Conservation (phyloP, 2,329 filamentous ascomycete species). For the Tympanopsis confertula region DNA sequence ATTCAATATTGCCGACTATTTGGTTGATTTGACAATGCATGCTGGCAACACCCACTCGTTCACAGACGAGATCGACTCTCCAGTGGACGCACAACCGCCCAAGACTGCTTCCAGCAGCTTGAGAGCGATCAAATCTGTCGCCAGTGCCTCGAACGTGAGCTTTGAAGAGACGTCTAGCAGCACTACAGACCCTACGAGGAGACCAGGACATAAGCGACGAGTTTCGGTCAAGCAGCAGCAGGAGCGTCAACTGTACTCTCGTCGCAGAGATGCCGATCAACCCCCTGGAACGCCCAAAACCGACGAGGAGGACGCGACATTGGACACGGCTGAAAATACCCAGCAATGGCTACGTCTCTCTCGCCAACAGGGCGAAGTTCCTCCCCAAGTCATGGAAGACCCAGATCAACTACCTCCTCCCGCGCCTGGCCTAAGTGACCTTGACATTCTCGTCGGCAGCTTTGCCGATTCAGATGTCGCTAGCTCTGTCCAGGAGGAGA, state of each 20-base stretch:
- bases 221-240: slow-evolving; percentile 75
- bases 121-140: slow-evolving; percentile 78
- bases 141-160: slow-evolving; percentile 69
- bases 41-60: slow-evolving; percentile 53
- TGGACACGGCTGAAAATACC: slow-evolving; percentile 25
- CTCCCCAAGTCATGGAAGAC: background rate
- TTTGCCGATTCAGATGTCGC: slow-evolving; percentile 74
- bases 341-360: slow-evolving; percentile 1
- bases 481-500: slow-evolving; percentile 63
- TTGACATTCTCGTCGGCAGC: slow-evolving; percentile 68
- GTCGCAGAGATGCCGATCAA: slow-evolving; percentile 55
- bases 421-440: slow-evolving; percentile 29
- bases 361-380: background rate
- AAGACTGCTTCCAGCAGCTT: slow-evolving; percentile 77
- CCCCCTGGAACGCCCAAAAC: slow-evolving; percentile 49
- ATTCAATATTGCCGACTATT: slow-evolving; percentile 97
- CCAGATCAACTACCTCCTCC: background rate
- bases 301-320: slow-evolving; percentile 36
- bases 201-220: slow-evolving; percentile 15
- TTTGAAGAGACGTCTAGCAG: slow-evolving; percentile 34
- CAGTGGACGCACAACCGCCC: slow-evolving; percentile 33
- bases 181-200: slow-evolving; percentile 41
- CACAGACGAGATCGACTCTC: slow-evolving; percentile 37
- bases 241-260: slow-evolving; percentile 80
- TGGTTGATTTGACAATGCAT: slow-evolving; percentile 97